Base-by-base conservation (phyloP, 345 rosid genomes). In the Arabis alpina region DNA sequence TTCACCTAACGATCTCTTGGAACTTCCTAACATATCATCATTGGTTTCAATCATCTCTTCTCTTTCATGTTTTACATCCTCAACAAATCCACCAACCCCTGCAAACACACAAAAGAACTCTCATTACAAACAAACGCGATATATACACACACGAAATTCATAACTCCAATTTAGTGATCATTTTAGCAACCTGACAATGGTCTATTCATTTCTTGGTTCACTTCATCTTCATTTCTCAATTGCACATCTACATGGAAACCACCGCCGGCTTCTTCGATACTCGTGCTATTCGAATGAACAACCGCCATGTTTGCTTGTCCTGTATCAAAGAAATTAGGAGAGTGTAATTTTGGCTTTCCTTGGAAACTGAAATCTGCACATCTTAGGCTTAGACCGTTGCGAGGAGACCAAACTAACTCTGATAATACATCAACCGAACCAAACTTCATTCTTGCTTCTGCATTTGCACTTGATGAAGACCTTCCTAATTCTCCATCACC, bases 371-470 rank as follows among this genome's bases (percentile, higher is more conserved):
- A 77, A 70, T 91, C 89, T 16, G 97, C 88, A 78, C 87, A 84
- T 80, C 80, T 88, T 67, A 93, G 76, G 80, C 86, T 76, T 52
- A 79, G 85, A 57, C 98, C 97, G 78, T 76, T 86, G 55, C 76
- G 84, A 12, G 98, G 91, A 77, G 94, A 93, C 97, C 96, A 91
- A 54, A 94, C 99, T 59, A 94, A 82, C 82, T 94, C 97, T 53
- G 89, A 81, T 58, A 91, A 68, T 61, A 85, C 84, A 72, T 83
- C 85, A 10, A 87, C 60, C 15, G 88, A 78, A 68, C 69, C 88
- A 64, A 77, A 78, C 74, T 82, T 80, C 82, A 78, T 72, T 72
- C 79, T 70, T 34, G 68, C 61, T 41, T 76, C 80, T 81, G 95
- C 96, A 94, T 89, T 86, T 86, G 88, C 92, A 84, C 69, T 62